A percentile compares a stretch with the other conserved stretches of the same genome.
These are phyloP conservation scores for Kokia cookei DNA, from an alignment of 441 rosid genomes.

Conservation along the genomic window DNA sequence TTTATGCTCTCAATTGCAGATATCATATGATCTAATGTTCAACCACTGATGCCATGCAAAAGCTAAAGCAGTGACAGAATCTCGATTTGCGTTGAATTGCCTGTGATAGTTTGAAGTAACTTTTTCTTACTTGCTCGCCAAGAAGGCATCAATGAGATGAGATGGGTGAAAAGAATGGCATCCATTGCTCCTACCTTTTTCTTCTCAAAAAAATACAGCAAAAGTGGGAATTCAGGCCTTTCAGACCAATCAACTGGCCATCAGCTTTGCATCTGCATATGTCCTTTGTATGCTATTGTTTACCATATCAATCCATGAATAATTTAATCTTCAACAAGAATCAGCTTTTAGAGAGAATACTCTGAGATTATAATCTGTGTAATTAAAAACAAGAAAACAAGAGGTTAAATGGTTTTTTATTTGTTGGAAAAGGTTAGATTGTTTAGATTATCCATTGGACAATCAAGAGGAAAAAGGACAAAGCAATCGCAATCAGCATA, in stretches of 20 bases:
- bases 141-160: not conserved
- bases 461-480: not conserved
- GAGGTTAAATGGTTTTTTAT: not conserved
- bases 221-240: not conserved
- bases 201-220: not conserved
- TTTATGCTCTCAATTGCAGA: no score
- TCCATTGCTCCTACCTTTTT: not conserved
- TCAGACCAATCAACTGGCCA: not conserved
- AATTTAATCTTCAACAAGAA: not conserved
- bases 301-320: not conserved
- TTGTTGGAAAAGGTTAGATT: not conserved
- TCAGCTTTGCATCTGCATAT: conserved; percentile 8
- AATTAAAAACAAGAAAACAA: no score
- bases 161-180: not conserved
- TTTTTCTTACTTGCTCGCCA: not conserved
- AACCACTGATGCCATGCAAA: no score
- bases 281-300: not conserved
- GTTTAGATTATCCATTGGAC: not conserved
- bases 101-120: not conserved
- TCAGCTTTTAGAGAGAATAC: not conserved
- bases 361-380: no score
- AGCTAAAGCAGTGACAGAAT: no score
- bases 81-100: not conserved
- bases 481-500: not conserved
- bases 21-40: no score